These are phyloP conservation scores for Aspergillus latus DNA, from an alignment of 2,329 filamentous ascomycete species.

Conservation along the genomic window DNA sequence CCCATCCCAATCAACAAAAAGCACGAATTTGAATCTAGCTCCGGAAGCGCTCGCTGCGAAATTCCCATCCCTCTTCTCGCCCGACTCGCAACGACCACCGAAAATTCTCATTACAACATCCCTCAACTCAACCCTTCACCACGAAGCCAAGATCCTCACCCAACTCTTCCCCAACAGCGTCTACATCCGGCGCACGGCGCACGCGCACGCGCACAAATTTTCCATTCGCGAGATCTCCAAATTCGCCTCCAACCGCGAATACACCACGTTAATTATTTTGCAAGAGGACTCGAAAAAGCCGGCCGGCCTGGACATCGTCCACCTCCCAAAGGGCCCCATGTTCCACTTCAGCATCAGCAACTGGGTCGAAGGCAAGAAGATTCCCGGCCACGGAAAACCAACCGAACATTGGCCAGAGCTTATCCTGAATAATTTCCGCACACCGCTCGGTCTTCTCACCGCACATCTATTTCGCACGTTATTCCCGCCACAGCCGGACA, in stretches of 20 bases:
- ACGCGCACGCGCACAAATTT: conserved; percentile 86
- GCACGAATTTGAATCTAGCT: conserved; percentile 60
- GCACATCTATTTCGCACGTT: conserved; percentile 79
- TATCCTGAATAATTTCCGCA: conserved; percentile 91
- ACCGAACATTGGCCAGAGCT: conserved; percentile 90
- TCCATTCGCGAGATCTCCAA: conserved; percentile 84
- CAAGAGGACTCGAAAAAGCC: conserved; percentile 88
- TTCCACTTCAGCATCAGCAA: conserved; percentile 91
- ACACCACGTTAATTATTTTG: conserved; percentile 81
- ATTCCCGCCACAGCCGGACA: conserved; percentile 78
- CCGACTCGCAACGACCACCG: conserved; percentile 58
- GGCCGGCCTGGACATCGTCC: conserved; percentile 76
- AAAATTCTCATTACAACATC: conserved; percentile 92
- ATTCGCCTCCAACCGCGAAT: conserved; percentile 78
- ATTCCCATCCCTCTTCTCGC: conserved; percentile 60
- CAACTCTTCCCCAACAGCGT: conserved; percentile 75
- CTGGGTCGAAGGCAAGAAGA: conserved; percentile 82
- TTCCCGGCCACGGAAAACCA: conserved; percentile 86
- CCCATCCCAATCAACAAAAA: conserved; percentile 55
- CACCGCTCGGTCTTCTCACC: conserved; percentile 82
- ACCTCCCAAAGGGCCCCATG: conserved; percentile 80
- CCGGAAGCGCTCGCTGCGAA: conserved; percentile 61
- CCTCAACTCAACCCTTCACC: conserved; percentile 83
- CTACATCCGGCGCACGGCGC: conserved; percentile 82
- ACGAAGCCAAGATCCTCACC: conserved; percentile 75